Base-by-base conservation (phyloP, 352 stramenopile genomes). In the Aphanomyces stellatus region DNA sequence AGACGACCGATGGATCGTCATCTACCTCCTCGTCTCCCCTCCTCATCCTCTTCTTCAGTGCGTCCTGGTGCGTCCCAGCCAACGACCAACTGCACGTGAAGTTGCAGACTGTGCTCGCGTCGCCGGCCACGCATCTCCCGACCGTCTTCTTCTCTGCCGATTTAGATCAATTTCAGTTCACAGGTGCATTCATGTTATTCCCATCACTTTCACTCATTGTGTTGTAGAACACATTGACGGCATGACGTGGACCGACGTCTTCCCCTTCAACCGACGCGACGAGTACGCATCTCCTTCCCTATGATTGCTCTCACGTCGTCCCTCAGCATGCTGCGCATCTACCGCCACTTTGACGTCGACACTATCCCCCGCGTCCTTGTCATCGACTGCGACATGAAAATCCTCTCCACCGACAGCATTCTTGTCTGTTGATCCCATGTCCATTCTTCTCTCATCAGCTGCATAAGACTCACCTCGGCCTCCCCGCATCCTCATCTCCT, bases 361-460 rank as follows among this genome's bases (percentile, higher is more conserved):
- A 49, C 25, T 22, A 25, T 64, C 2, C 56, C 56, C 10, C 56
- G 25, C n/a, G 41, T 64, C 30, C 56, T 30, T 4, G 27, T 64
- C 2, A 53, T 64, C 4, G 56, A 64, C 3, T 2, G 46, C 24
- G 41, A 22, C 4, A 51, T 46, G 37, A 46, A 46, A 11, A 19
- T 46, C 37, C 37, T 46, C 11, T 46, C 37, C 37, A 46, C 37
- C 13, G 37, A 46, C n/a, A 46, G 37, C 2, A 11, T 46, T 46
- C 11, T 46, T 46, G 2, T n/a, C 13, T 46, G 11, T 46, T 46
- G 37, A 46, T 85, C 51, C 72, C 71, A n/a, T n/a, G n/a, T n/a
- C n/a, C n/a, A n/a, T n/a, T n/a, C n/a, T n/a, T n/a, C n/a, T n/a
- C n/a, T n/a, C n/a, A n/a, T n/a, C n/a, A n/a, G n/a, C n/a, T n/a